phyloP scores from a whole-genome alignment of 2,329 filamentous ascomycete genomes.

The Aspergillus awamori region DNA sequence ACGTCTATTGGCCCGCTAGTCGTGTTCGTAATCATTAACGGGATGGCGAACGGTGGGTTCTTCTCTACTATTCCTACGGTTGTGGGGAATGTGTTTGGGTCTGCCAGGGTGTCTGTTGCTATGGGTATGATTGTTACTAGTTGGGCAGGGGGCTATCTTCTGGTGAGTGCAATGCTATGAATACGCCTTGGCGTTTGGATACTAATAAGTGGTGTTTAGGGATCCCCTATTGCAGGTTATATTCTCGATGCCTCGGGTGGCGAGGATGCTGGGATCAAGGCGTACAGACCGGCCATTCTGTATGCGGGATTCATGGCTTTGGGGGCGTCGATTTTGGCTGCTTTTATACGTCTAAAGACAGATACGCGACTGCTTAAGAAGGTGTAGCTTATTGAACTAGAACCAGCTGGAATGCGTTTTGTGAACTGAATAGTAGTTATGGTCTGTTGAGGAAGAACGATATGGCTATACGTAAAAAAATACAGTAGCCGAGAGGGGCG shows the following conservation, averaged over 20 bases:
- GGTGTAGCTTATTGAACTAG: slow-evolving; percentile 15
- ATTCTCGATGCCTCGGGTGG: slow-evolving; percentile 60
- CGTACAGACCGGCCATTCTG: slow-evolving; percentile 64
- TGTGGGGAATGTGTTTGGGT: slow-evolving; percentile 62
- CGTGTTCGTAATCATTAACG: slow-evolving; percentile 63
- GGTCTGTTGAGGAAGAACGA: too few relatives aligned
- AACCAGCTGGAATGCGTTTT: too few relatives aligned
- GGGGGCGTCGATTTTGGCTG: slow-evolving; percentile 49
- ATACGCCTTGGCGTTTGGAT: not conserved
- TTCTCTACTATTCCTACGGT: slow-evolving; percentile 67
- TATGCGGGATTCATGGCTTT: slow-evolving; percentile 60
- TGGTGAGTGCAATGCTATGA: slow-evolving; percentile 46
- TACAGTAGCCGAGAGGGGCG: too few relatives aligned
- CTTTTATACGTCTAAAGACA: slow-evolving; percentile 49
- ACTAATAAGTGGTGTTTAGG: slow-evolving; percentile 34
- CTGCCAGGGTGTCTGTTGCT: slow-evolving; percentile 56
- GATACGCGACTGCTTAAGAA: slow-evolving; percentile 38
- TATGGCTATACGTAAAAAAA: too few relatives aligned
- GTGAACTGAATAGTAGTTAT: too few relatives aligned
- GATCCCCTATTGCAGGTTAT: slow-evolving; percentile 63
- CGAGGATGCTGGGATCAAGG: slow-evolving; percentile 51
- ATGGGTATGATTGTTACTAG: slow-evolving; percentile 66
- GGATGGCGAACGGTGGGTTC: slow-evolving; percentile 64
- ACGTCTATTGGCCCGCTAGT: slow-evolving; percentile 57
- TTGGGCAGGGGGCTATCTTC: slow-evolving; percentile 64